Conservation (phyloP, 805 yeast species). For the Metschnikowia colocasiae region DNA sequence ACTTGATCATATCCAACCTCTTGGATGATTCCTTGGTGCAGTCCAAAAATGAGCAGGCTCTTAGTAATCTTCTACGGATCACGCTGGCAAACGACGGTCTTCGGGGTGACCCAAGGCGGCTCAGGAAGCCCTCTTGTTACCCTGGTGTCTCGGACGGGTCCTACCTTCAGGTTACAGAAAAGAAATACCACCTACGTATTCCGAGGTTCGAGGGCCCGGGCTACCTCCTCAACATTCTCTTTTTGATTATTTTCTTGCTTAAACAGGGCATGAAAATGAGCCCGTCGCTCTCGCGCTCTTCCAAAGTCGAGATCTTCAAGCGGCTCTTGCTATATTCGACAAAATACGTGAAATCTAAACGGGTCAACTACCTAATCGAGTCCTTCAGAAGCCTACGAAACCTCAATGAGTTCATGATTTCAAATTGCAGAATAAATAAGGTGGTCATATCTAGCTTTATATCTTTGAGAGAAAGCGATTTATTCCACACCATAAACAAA, state of each 20-base stretch:
- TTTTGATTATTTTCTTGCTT: conserved; percentile 27
- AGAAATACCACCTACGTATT: conserved; percentile 12
- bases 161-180: conserved; percentile 15
- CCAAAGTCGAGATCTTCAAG: conserved; percentile 27
- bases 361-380: conserved; percentile 23
- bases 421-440: conserved; percentile 37
- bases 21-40: conserved; percentile 40
- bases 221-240: conserved; percentile 21
- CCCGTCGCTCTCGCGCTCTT: conserved; percentile 7
- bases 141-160: conserved; percentile 22
- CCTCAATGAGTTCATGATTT: conserved; percentile 29
- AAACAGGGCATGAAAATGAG: conserved; percentile 18
- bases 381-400: conserved; percentile 21
- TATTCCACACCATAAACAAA: conserved; percentile 21
- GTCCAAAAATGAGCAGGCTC: conserved; percentile 40
- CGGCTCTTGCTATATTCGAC: conserved; percentile 28
- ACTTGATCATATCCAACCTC: conserved; percentile 34
- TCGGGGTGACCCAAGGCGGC: neutral
- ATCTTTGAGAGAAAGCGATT: conserved; percentile 28
- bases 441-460: conserved; percentile 32
- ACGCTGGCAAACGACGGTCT: conserved; percentile 3
- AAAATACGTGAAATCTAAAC: conserved; percentile 25
- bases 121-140: neutral
- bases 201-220: conserved; percentile 6
- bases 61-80: conserved; percentile 17